Evolutionary conservation across 1,139 yeast species (phyloP).

Genomic region (Scheffersomyces insectosa): DNA sequence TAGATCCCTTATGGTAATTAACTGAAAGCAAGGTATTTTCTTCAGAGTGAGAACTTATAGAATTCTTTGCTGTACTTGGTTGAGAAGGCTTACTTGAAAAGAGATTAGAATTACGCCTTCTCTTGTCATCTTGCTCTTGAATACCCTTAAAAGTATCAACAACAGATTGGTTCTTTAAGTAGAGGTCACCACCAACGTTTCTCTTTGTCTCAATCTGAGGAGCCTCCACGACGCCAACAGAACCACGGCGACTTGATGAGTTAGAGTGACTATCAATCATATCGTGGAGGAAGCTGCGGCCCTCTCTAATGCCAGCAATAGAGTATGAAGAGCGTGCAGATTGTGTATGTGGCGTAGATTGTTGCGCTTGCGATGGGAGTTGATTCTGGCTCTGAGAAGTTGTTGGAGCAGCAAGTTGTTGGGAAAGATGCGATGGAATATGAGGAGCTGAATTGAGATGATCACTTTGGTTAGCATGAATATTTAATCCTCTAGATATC

Average conservation of each 20-base stretch:
- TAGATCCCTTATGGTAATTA: not conserved
- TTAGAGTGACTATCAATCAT: slow-evolving; percentile 32
- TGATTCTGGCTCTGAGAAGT: not conserved
- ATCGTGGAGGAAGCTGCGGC: slow-evolving; percentile 34
- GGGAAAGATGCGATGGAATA: slow-evolving; percentile 19
- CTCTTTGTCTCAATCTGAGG: slow-evolving; percentile 51
- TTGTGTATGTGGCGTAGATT: slow-evolving; percentile 8
- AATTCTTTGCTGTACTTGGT: slow-evolving; percentile 12
- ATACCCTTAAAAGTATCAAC: slow-evolving; percentile 53
- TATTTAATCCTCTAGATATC: not conserved
- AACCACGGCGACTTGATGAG: slow-evolving; percentile 35
- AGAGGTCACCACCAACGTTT: slow-evolving; percentile 57
- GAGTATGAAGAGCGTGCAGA: slow-evolving; percentile 22
- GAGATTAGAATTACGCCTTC: slow-evolving; percentile 41
- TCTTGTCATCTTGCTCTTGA: slow-evolving; percentile 46
- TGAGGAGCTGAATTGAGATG: slow-evolving; percentile 11
- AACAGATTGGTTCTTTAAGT: slow-evolving; percentile 47
- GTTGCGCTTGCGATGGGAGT: not conserved
- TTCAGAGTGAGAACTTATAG: slow-evolving; percentile 9
- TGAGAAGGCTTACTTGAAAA: slow-evolving; percentile 18
- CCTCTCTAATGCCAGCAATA: slow-evolving; percentile 36
- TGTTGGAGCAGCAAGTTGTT: slow-evolving; percentile 8
- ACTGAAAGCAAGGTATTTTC: not conserved
- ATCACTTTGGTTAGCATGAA: not conserved
- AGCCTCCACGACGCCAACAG: slow-evolving; percentile 42